Percentiles rank a stretch among this genome's conserved stretches.
Evolutionary conservation across 257 asterid genomes (phyloP).

Genomic region (Nyctanthes arbortristis): DNA sequence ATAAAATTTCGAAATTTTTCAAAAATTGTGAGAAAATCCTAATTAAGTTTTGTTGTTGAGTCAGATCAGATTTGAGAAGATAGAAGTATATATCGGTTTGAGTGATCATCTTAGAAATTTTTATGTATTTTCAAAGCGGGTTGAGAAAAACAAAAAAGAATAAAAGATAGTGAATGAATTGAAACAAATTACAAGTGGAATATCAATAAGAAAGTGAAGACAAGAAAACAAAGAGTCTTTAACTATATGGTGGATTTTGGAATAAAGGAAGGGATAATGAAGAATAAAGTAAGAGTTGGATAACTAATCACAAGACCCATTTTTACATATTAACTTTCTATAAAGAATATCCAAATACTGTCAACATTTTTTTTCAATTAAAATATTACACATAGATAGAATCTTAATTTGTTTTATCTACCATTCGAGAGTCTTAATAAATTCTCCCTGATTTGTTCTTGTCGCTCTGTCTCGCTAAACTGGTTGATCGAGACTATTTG

Average conservation of each 20-base stretch:
- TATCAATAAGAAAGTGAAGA: constrained; percentile 32
- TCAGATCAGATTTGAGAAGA: too few species aligned
- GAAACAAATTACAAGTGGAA: constrained; percentile 13
- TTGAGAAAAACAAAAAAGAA: background rate
- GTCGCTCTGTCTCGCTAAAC: too few species aligned
- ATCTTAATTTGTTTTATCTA: constrained; percentile 28
- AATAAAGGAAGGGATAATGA: constrained; percentile 59
- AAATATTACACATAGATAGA: constrained; percentile 20
- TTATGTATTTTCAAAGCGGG: constrained; percentile 1
- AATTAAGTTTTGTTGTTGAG: too few species aligned
- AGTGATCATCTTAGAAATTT: too few species aligned
- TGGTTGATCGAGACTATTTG: background rate
- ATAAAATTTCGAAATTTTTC: background rate
- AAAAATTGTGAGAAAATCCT: too few species aligned
- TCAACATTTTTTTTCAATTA: constrained; percentile 21
- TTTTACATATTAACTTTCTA: constrained; percentile 31
- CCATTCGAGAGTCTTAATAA: constrained; percentile 18
- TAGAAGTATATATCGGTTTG: too few species aligned
- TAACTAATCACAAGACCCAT: constrained; percentile 30
- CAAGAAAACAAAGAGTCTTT: constrained; percentile 48
- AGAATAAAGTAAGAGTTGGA: constrained; percentile 47
- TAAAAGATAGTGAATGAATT: background rate
- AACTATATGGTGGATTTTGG: constrained; percentile 37
- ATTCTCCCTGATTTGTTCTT: background rate
- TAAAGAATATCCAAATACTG: constrained; percentile 39